Evolutionary conservation across 2,329 filamentous ascomycete species (phyloP), one percentile per base, ranked within the genome.

Genomic region (Thermoascus crustaceus): DNA sequence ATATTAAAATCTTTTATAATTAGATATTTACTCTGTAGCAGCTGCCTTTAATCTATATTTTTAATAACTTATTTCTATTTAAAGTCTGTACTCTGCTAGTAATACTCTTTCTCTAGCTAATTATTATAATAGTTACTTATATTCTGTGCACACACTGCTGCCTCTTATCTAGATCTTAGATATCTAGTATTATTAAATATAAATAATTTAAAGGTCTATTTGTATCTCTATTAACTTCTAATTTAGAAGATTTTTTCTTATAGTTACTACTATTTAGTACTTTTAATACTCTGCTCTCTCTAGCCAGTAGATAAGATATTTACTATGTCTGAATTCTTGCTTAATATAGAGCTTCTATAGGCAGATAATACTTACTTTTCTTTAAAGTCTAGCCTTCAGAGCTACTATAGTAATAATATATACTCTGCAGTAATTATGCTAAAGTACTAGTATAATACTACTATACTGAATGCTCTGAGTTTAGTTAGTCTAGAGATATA

Each of bases 61-160:
- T n/a, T n/a, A n/a, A n/a, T n/a, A n/a, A n/a, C n/a, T n/a, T n/a
- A n/a, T n/a, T n/a, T n/a, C n/a, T n/a, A n/a, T n/a, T n/a, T n/a
- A n/a, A n/a, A n/a, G n/a, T n/a, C n/a, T n/a, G n/a, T n/a, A n/a
- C n/a, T n/a, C n/a, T n/a, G n/a, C n/a, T n/a, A n/a, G n/a, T n/a
- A n/a, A n/a, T n/a, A n/a, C n/a, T n/a, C n/a, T n/a, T 24, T n/a
- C n/a, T n/a, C 22, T 7, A 24, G 7, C 22, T n/a, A 24, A n/a
- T 24, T 24, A 24, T 24, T n/a, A n/a, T 24, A 24, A 24, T n/a
- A 24, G 22, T 24, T 24, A n/a, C n/a, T n/a, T n/a, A n/a, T n/a
- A n/a, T n/a, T n/a, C n/a, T n/a, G n/a, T n/a, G n/a, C n/a, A n/a
- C n/a, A n/a, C n/a, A n/a, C n/a, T n/a, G n/a, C n/a, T n/a, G n/a